phyloP scores from a whole-genome alignment of 352 stramenopile genomes.

The Phytophthora sojae region DNA sequence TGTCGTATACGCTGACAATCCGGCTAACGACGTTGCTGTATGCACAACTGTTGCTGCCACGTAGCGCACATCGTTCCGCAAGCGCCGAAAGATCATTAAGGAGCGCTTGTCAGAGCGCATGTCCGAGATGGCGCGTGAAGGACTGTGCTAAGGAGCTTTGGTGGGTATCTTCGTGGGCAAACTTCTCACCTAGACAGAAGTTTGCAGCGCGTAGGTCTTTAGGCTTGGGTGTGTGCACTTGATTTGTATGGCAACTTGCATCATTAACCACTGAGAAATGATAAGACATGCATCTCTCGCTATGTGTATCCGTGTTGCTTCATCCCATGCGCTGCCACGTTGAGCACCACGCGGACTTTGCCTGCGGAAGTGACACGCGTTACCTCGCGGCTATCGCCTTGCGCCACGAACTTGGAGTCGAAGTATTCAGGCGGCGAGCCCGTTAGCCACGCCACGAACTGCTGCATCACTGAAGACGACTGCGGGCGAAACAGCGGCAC shows the following conservation, averaged over 20 bases:
- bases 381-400: slow-evolving; percentile 74
- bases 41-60: slow-evolving; percentile 13
- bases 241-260: slow-evolving; percentile 35
- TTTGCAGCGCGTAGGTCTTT: slow-evolving; percentile 11
- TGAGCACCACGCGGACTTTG: slow-evolving; percentile 63
- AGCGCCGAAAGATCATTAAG: slow-evolving; percentile 87
- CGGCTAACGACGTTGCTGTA: slow-evolving; percentile 10
- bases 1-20: not conserved
- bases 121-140: slow-evolving; percentile 81
- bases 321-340: slow-evolving; percentile 73
- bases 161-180: not conserved
- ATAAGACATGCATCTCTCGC: slow-evolving; percentile 20
- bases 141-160: slow-evolving; percentile 60
- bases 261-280: slow-evolving; percentile 39
- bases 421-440: slow-evolving; percentile 92
- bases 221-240: slow-evolving; percentile 26
- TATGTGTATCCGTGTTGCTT: slow-evolving; percentile 55
- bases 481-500: slow-evolving; percentile 91
- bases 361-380: slow-evolving; percentile 69
- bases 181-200: slow-evolving; percentile 11
- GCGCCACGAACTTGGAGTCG: slow-evolving; percentile 79
- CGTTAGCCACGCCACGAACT: slow-evolving; percentile 90
- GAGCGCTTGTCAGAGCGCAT: slow-evolving; percentile 73
- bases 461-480: slow-evolving; percentile 85
- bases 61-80: slow-evolving; percentile 76